Percentiles rank a stretch among this genome's conserved stretches.
Evolutionary conservation across 148 eudicot genomes (phyloP).

Genomic region (Mesembryanthemum crystallinum): DNA sequence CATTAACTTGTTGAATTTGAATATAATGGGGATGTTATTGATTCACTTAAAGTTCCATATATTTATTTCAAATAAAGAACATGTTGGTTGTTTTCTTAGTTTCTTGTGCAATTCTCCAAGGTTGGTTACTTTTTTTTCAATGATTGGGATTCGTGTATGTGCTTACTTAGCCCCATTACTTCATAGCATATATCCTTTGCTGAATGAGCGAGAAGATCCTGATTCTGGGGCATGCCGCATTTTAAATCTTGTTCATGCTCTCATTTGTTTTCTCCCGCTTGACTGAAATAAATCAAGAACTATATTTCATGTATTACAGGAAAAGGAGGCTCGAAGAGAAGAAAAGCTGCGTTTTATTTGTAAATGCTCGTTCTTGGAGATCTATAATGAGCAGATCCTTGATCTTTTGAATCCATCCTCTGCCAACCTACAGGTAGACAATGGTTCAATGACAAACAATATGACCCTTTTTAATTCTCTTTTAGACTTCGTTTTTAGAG

Average conservation of each 20-base stretch:
- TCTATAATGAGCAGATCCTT: conserved; percentile 93
- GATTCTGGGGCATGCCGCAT: neutral
- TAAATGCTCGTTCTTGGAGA: conserved; percentile 95
- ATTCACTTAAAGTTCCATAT: neutral
- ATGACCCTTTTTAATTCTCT: neutral
- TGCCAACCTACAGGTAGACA: conserved; percentile 70
- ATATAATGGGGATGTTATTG: neutral
- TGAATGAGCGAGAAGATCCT: conserved; percentile 3
- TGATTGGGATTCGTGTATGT: neutral
- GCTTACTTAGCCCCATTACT: neutral
- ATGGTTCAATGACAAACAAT: neutral
- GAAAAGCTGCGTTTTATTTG: conserved; percentile 81
- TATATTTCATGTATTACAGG: conserved; percentile 41
- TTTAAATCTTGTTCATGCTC: neutral
- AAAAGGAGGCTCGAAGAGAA: conserved; percentile 91
- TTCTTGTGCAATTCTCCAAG: neutral
- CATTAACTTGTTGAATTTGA: neutral
- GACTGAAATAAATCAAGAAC: neutral
- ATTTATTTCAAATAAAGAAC: neutral
- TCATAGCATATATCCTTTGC: neutral
- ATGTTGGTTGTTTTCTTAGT: neutral
- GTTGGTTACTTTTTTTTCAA: neutral
- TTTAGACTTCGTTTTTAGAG: neutral
- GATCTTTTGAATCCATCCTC: conserved; percentile 91
- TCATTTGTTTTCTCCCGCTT: neutral